Evolutionary conservation across 306 rosid genomes (phyloP).

Genomic region (Alnus glutinosa): DNA sequence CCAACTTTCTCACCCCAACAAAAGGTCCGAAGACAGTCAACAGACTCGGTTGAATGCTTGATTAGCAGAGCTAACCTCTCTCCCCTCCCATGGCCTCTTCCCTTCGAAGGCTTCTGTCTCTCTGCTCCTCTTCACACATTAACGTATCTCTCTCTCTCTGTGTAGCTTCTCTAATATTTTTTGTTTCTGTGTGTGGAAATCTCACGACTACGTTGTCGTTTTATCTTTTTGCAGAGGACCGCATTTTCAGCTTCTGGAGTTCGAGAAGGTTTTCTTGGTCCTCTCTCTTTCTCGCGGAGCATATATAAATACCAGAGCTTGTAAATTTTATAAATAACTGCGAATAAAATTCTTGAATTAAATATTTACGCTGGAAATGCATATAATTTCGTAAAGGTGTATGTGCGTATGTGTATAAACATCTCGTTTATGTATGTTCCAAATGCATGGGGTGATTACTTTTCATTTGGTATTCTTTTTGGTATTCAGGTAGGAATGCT

Average conservation of each 20-base stretch:
- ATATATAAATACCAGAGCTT: not conserved
- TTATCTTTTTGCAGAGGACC: constrained; percentile 37
- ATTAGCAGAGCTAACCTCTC: not conserved
- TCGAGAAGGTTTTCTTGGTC: constrained; percentile 40
- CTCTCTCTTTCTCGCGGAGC: not conserved
- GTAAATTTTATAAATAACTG: not conserved
- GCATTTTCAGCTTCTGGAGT: constrained; percentile 32
- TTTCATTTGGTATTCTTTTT: not conserved
- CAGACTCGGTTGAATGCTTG: not conserved
- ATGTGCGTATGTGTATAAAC: not conserved
- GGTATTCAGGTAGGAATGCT: not conserved
- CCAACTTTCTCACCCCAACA: too few species aligned
- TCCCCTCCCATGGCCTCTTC: constrained; percentile 58
- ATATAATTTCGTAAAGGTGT: not conserved
- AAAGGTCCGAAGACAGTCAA: too few species aligned
- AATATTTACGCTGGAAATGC: not conserved
- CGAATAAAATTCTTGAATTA: not conserved
- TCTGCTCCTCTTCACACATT: constrained; percentile 34
- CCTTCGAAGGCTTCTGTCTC: constrained; percentile 46
- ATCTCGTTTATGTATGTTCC: not conserved
- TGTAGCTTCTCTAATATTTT: not conserved
- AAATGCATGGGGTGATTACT: not conserved
- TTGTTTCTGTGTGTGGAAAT: not conserved
- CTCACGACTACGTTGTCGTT: constrained; percentile 21
- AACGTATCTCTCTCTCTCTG: constrained; percentile 21